A percentile compares a stretch with the other conserved stretches of the same genome.
These are phyloP conservation scores for Mycosarcoma maydis DNA, from an alignment of 1,284 basidiomycete genomes.

Conservation along the genomic window DNA sequence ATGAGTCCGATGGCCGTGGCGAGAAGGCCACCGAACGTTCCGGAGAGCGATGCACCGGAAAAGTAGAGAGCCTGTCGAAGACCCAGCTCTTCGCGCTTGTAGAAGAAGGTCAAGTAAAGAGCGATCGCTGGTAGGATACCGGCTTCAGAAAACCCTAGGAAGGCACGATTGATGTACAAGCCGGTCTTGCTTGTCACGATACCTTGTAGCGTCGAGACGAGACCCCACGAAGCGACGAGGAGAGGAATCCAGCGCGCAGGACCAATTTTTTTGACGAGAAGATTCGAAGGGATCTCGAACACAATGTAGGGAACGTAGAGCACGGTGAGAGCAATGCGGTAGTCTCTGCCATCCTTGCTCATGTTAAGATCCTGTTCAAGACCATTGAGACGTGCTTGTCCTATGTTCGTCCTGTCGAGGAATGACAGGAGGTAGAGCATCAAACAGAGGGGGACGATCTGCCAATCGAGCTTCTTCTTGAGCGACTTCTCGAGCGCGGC, in stretches of 20 bases:
- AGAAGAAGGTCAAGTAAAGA: conserved; percentile 62
- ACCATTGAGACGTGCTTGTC: conserved; percentile 52
- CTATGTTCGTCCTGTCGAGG: conserved; percentile 57
- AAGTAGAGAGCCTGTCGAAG: conserved; percentile 62
- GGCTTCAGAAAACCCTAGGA: conserved; percentile 56
- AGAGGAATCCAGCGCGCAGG: conserved; percentile 54
- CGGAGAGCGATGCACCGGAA: conserved; percentile 55
- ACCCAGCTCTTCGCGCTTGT: conserved; percentile 57
- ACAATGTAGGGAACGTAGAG: conserved; percentile 65
- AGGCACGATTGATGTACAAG: conserved; percentile 58
- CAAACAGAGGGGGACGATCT: conserved; percentile 53
- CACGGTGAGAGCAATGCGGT: conserved; percentile 50
- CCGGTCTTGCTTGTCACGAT: conserved; percentile 51
- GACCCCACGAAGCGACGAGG: conserved; percentile 53
- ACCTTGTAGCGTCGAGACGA: conserved; percentile 57
- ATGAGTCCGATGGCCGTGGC: conserved; percentile 56
- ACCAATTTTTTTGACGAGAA: conserved; percentile 57
- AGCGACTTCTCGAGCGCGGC: conserved; percentile 40
- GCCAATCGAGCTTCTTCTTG: conserved; percentile 57
- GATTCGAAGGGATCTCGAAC: conserved; percentile 59
- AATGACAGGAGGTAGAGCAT: conserved; percentile 54
- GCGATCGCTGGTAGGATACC: conserved; percentile 55
- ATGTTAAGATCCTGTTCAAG: conserved; percentile 34
- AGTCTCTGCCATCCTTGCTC: conserved; percentile 41
- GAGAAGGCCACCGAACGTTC: conserved; percentile 60